Percentiles rank a stretch among this genome's conserved stretches.
These are phyloP conservation scores for Roridomyces roridus DNA, from an alignment of 768 basidiomycete genomes.

Conservation along the genomic window DNA sequence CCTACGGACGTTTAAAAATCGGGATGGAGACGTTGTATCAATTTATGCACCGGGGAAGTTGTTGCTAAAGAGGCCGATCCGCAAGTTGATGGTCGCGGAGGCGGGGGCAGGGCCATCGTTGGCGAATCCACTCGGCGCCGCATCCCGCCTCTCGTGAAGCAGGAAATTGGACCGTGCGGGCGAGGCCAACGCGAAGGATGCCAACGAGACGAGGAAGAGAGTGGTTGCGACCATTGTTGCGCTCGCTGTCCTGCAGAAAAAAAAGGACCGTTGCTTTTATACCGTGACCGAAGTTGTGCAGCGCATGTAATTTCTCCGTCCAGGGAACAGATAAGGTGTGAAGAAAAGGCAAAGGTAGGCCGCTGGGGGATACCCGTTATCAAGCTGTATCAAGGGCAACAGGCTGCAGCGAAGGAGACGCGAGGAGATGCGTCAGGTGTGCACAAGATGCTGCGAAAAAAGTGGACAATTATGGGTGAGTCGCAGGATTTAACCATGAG, in stretches of 20 bases:
- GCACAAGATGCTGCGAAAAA: not conserved
- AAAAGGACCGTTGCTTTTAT: conserved; percentile 2
- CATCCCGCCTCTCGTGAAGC: conserved; percentile 28
- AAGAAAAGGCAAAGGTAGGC: conserved; percentile 6
- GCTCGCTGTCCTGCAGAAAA: not conserved
- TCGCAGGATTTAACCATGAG: too few relatives aligned
- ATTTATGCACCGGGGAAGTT: conserved; percentile 28
- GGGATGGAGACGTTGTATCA: not conserved
- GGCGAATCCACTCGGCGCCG: conserved; percentile 23
- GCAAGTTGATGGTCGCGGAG: conserved; percentile 20
- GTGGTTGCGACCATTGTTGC: conserved; percentile 20
- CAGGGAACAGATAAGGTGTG: conserved; percentile 16
- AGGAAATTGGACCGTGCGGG: conserved; percentile 32
- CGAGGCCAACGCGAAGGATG: conserved; percentile 15
- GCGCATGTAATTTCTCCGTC: conserved; percentile 3
- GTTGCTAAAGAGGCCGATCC: conserved; percentile 42
- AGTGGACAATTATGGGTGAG: not conserved
- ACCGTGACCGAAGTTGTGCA: not conserved
- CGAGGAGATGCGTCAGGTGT: not conserved
- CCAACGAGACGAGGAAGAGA: conserved; percentile 22
- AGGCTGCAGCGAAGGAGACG: not conserved
- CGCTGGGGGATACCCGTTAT: not conserved
- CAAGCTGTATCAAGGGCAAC: not conserved
- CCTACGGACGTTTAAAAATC: conserved; percentile 2
- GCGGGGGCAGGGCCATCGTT: conserved; percentile 23